Base-by-base conservation (phyloP, 345 rosid species). In the Cardamine chenopodiifolia region DNA sequence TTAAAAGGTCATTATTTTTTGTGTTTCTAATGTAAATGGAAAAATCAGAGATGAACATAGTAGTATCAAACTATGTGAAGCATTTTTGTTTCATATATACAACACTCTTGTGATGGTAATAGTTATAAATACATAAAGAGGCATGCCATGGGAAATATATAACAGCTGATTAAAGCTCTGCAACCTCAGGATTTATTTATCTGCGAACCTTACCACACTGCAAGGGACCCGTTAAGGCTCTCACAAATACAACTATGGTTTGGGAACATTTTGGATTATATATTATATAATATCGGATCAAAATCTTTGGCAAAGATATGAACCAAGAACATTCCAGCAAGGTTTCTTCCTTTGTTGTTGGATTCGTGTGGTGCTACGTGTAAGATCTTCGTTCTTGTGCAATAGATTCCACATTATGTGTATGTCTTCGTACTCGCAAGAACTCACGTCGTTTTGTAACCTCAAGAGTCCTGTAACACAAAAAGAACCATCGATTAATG, bases 371-470 rank as follows among this genome's bases (percentile, higher is more conserved):
- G 45, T 18, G 49, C 13, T 3, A 9, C 70, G 66, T 49, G 34
- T 59, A 7, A 57, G 79, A 50, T 49, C 47, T 42, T 81, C 78
- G 13, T 63, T 76, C 59, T 77, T 74, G 34, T 75, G 83, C 23
- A 85, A 67, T 54, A 85, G 58, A 56, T 83, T 79, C 88, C 86
- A 85, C 88, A 82, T 83, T 20, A 83, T 83, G 26, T 73, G 88
- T 45, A 85, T 63, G 72, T 85, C 88, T 56, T 85, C 82, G 53
- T 85, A 85, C 73, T 85, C 85, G 14, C 86, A 85, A 12, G 84
- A 75, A 66, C 74, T 80, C 83, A 85, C 88, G 3, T 85, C 86
- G 12, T 76, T 35, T 56, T 61, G 80, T 63, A 85, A 78, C 72
- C 81, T 83, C 57, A 79, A 13, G 1, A 79, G 67, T 57, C 82